phyloP scores from a whole-genome alignment of 2,329 filamentous ascomycete genomes.

The Aureobasidium sp. region DNA sequence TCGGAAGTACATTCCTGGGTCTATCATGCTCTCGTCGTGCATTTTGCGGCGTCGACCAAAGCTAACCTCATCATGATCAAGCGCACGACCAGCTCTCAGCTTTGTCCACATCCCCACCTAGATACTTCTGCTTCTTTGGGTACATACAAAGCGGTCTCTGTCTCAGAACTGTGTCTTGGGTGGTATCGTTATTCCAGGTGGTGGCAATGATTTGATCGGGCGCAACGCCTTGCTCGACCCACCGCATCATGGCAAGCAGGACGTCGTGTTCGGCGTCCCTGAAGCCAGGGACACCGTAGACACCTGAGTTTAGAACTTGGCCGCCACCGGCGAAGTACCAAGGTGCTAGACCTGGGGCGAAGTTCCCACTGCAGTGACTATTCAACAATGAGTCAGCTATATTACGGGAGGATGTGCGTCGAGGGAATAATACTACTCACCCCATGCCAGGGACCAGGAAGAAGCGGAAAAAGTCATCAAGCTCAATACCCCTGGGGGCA shows the following conservation, averaged over 20 bases:
- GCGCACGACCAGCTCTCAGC: slow-evolving; percentile 32
- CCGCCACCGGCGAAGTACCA: slow-evolving; percentile 51
- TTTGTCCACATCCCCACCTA: slow-evolving; percentile 32
- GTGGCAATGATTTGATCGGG: slow-evolving; percentile 42
- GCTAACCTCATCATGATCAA: too few relatives aligned
- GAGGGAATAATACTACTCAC: slow-evolving; percentile 18
- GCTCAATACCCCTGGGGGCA: slow-evolving; percentile 36
- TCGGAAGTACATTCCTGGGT: too few relatives aligned
- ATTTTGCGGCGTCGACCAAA: too few relatives aligned
- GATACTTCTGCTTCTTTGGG: slow-evolving; percentile 34
- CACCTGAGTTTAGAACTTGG: slow-evolving; percentile 29
- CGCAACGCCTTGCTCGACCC: slow-evolving; percentile 42
- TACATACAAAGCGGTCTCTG: slow-evolving; percentile 40
- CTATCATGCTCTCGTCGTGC: too few relatives aligned
- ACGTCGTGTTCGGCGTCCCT: slow-evolving; percentile 37
- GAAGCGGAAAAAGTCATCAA: slow-evolving; percentile 47
- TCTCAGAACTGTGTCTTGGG: slow-evolving; percentile 33
- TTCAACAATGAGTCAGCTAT: not conserved
- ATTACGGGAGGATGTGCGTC: too few relatives aligned
- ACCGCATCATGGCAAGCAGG: slow-evolving; percentile 40
- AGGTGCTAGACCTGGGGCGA: slow-evolving; percentile 38
- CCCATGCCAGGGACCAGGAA: slow-evolving; percentile 51
- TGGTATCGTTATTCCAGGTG: slow-evolving; percentile 35
- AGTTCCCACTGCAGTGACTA: slow-evolving; percentile 40
- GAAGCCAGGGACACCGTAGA: slow-evolving; percentile 36